Evolutionary conservation across 1,284 basidiomycete genomes (phyloP).

Genomic region (Naganishia sp.): DNA sequence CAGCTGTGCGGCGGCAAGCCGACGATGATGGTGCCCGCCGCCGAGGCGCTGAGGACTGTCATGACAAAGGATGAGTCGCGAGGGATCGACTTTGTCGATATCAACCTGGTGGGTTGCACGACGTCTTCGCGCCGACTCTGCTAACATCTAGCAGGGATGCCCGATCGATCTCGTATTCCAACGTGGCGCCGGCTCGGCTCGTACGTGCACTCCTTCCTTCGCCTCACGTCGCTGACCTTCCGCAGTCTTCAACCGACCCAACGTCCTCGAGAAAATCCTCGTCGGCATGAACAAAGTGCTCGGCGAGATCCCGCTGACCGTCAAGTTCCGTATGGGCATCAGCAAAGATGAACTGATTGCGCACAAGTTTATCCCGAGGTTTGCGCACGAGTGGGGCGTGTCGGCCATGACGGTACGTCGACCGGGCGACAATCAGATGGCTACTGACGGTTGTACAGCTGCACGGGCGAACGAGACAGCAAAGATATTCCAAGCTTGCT

Average conservation of each 20-base stretch:
- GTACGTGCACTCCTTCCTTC: conserved; percentile 49
- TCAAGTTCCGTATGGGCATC: conserved; percentile 90
- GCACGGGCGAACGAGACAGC: conserved; percentile 88
- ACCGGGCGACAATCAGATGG: not conserved
- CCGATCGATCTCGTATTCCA: conserved; percentile 96
- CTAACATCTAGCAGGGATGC: conserved; percentile 68
- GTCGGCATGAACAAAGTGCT: conserved; percentile 89
- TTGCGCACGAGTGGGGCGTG: conserved; percentile 76
- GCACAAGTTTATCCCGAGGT: conserved; percentile 85
- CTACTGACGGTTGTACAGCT: conserved; percentile 60
- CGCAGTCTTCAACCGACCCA: conserved; percentile 77
- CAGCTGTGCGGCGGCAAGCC: conserved; percentile 63
- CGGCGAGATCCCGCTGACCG: conserved; percentile 90
- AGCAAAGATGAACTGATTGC: conserved; percentile 81
- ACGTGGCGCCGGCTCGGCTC: conserved; percentile 81
- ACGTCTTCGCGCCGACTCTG: not conserved
- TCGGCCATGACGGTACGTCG: conserved; percentile 72
- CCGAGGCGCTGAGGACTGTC: conserved; percentile 78
- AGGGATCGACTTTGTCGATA: conserved; percentile 83
- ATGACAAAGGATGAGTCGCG: conserved; percentile 53
- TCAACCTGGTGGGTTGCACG: conserved; percentile 61
- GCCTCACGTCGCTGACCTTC: not conserved
- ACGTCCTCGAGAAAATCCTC: conserved; percentile 80
- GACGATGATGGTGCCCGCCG: conserved; percentile 64
- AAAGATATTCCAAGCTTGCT: conserved; percentile 81